These are phyloP conservation scores for Trichothecium sympodiale DNA, from an alignment of 2,329 filamentous ascomycete genomes.

Conservation along the genomic window DNA sequence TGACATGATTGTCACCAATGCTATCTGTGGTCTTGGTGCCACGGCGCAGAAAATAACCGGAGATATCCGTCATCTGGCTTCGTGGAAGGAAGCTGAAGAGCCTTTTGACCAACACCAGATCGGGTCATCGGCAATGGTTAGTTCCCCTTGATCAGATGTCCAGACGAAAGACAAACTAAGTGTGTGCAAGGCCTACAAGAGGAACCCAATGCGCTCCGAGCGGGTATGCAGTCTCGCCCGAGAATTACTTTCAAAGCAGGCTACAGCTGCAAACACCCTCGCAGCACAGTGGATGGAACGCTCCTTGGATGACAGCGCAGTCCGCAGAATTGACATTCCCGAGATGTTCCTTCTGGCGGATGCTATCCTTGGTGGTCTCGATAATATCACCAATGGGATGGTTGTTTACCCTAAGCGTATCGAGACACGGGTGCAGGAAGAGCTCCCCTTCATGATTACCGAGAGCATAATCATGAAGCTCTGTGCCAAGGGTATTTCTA, in stretches of 20 bases:
- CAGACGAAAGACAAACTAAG: not conserved
- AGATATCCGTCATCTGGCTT: slow-evolving; percentile 64
- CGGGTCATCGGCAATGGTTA: slow-evolving; percentile 46
- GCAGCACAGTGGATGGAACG: slow-evolving; percentile 36
- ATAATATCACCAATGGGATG: slow-evolving; percentile 58
- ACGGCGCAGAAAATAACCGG: slow-evolving; percentile 59
- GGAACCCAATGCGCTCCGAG: slow-evolving; percentile 37
- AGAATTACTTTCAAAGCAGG: slow-evolving; percentile 29
- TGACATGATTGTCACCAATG: slow-evolving; percentile 70
- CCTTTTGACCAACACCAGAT: slow-evolving; percentile 75
- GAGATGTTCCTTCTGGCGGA: slow-evolving; percentile 59
- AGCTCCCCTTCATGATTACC: slow-evolving; percentile 81
- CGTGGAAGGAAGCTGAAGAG: slow-evolving; percentile 77
- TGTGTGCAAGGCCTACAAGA: slow-evolving; percentile 28
- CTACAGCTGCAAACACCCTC: slow-evolving; percentile 14
- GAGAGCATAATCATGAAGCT: slow-evolving; percentile 63
- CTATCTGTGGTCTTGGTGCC: slow-evolving; percentile 68
- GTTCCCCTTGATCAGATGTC: slow-evolving; percentile 5
- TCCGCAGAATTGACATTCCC: slow-evolving; percentile 54
- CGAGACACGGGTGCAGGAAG: slow-evolving; percentile 33
- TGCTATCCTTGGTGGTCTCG: slow-evolving; percentile 52
- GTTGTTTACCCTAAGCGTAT: slow-evolving; percentile 55
- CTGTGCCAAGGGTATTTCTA: slow-evolving; percentile 55
- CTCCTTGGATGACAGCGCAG: slow-evolving; percentile 66
- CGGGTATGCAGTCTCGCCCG: slow-evolving; percentile 33